phyloP scores from a whole-genome alignment of 169 alveolate genomes.

The Besnoitia besnoiti region DNA sequence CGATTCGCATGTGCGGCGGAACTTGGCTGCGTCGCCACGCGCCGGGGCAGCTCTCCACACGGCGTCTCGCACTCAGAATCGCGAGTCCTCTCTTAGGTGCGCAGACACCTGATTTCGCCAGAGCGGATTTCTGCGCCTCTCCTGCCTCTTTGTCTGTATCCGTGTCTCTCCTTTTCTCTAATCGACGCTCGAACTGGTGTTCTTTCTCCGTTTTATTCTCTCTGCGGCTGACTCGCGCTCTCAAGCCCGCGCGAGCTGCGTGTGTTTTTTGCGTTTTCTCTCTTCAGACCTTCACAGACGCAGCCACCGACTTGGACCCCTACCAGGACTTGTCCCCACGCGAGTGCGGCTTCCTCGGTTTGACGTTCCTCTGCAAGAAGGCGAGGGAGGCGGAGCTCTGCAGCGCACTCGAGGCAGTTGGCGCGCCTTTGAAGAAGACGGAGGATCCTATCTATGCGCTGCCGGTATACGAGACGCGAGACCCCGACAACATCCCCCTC shows the following conservation, averaged over 20 bases:
- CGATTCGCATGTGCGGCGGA: no score
- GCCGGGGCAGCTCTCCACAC: no score
- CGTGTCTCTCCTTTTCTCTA: no score
- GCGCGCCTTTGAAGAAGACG: not conserved
- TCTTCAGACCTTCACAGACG: not conserved
- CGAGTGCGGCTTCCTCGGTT: conserved; percentile 57
- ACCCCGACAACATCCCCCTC: conserved; percentile 45
- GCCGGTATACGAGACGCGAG: conserved; percentile 24
- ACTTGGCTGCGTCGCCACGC: no score
- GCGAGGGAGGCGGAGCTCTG: not conserved
- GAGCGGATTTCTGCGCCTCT: no score
- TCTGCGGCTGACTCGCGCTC: not conserved
- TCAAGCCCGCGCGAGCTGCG: no score
- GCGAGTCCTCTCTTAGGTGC: no score
- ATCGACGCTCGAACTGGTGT: not conserved
- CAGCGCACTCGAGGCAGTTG: not conserved
- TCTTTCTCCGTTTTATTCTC: not conserved
- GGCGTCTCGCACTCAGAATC: no score
- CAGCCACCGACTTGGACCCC: not conserved
- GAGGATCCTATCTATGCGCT: conserved; percentile 33
- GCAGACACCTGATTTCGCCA: no score
- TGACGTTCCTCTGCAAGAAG: conserved; percentile 37
- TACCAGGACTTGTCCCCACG: conserved; percentile 32
- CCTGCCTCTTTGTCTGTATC: no score
- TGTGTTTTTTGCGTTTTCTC: no score